Conservation (phyloP, 2,329 filamentous ascomycete genomes). For the Neonectria magnoliae region DNA sequence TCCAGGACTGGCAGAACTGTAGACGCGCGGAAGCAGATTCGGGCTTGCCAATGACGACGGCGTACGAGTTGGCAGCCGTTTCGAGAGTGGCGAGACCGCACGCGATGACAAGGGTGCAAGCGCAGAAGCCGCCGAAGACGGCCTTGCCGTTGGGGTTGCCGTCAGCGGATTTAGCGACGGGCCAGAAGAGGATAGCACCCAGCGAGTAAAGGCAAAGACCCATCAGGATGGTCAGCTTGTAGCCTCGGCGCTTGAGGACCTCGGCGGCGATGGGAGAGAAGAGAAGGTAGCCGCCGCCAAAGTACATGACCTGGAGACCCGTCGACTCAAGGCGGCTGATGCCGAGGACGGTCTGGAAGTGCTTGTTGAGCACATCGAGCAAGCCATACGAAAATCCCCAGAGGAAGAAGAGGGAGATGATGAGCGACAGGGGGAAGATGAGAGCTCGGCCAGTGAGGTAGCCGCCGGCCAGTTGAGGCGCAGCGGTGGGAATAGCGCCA, state of each 20-base stretch:
- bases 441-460: slow-evolving; percentile 39
- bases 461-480: slow-evolving; percentile 37
- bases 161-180: slow-evolving; percentile 63
- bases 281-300: slow-evolving; percentile 59
- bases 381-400: slow-evolving; percentile 59
- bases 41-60: slow-evolving; percentile 62
- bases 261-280: slow-evolving; percentile 63
- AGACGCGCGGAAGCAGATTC: slow-evolving; percentile 20
- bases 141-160: slow-evolving; percentile 31
- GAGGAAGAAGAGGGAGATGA: slow-evolving; percentile 59
- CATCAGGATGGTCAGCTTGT: slow-evolving; percentile 73
- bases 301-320: slow-evolving; percentile 63
- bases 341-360: slow-evolving; percentile 57
- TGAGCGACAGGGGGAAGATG: slow-evolving; percentile 71
- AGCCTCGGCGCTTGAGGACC: slow-evolving; percentile 71
- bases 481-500: slow-evolving; percentile 35
- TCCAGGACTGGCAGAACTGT: slow-evolving; percentile 78
- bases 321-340: slow-evolving; percentile 56
- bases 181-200: slow-evolving; percentile 64
- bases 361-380: slow-evolving; percentile 60
- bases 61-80: slow-evolving; percentile 77
- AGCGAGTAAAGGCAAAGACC: slow-evolving; percentile 73
- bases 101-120: slow-evolving; percentile 76
- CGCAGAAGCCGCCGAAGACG: slow-evolving; percentile 79
- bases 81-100: slow-evolving; percentile 79